phyloP scores from a whole-genome alignment of 306 rosid species.

The Albizia julibrissin region DNA sequence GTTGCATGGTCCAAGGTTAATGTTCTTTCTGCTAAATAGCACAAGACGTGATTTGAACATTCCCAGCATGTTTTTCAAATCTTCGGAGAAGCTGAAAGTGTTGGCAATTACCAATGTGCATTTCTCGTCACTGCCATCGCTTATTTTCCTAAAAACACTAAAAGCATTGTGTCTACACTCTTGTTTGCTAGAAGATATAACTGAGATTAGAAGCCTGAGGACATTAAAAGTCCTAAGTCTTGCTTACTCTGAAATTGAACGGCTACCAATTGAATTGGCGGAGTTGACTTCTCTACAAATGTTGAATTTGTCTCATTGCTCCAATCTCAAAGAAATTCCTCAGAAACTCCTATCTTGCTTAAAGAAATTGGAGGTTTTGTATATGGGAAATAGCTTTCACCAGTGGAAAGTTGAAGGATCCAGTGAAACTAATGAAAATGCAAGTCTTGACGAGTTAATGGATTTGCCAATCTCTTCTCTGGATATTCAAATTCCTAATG shows the following conservation, averaged over 20 bases:
- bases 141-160: neutral
- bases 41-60: neutral
- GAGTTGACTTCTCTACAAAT: neutral
- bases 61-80: neutral
- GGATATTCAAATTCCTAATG: too few species aligned
- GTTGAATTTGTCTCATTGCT: neutral
- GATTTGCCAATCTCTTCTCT: too few species aligned
- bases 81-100: neutral
- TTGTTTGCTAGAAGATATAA: neutral
- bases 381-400: too few species aligned
- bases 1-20: neutral
- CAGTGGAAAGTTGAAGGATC: too few species aligned
- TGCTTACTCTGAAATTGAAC: neutral
- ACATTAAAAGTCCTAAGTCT: neutral
- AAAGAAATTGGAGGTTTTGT: too few species aligned
- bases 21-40: neutral
- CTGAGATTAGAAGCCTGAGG: neutral
- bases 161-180: neutral
- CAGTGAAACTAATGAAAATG: too few species aligned
- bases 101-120: neutral
- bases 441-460: too few species aligned
- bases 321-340: neutral
- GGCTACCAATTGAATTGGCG: neutral
- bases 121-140: neutral
- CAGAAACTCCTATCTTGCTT: neutral